phyloP scores from a whole-genome alignment of 306 rosid genomes.

The Rubus idaeus region DNA sequence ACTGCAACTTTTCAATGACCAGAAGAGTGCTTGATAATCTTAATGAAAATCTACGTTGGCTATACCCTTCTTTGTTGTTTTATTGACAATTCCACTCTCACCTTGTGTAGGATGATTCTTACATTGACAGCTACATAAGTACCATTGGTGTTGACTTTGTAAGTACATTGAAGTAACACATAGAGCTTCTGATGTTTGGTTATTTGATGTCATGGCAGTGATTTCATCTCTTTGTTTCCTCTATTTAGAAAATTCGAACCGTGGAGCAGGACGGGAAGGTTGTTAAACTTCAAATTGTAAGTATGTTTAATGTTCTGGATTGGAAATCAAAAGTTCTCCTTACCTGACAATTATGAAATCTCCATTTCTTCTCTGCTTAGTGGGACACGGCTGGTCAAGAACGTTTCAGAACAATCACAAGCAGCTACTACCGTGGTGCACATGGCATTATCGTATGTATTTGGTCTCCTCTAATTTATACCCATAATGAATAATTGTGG shows the following conservation, averaged over 20 bases:
- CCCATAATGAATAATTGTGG: neutral
- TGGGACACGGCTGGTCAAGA: conserved; percentile 93
- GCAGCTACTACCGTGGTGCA: conserved; percentile 88
- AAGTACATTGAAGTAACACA: conserved; percentile 34
- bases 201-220: conserved; percentile 8
- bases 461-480: neutral
- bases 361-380: conserved; percentile 26
- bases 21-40: neutral
- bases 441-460: conserved; percentile 70
- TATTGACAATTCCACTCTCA: conserved; percentile 13
- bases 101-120: conserved; percentile 67
- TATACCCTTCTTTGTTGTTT: neutral
- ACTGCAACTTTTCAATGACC: neutral
- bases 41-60: neutral
- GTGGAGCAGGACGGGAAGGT: conserved; percentile 85
- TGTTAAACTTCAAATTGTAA: conserved; percentile 80
- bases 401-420: conserved; percentile 78
- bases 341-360: neutral
- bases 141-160: conserved; percentile 87
- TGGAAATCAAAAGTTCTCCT: neutral
- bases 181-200: conserved; percentile 11
- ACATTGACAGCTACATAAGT: conserved; percentile 84
- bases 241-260: conserved; percentile 68
- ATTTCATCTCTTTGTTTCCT: conserved; percentile 14
- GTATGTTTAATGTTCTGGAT: conserved; percentile 17